Evolutionary conservation across 2,329 filamentous ascomycete genomes (phyloP), one percentile per base, ranked within the genome.

Genomic region (Venturia nashicola): DNA sequence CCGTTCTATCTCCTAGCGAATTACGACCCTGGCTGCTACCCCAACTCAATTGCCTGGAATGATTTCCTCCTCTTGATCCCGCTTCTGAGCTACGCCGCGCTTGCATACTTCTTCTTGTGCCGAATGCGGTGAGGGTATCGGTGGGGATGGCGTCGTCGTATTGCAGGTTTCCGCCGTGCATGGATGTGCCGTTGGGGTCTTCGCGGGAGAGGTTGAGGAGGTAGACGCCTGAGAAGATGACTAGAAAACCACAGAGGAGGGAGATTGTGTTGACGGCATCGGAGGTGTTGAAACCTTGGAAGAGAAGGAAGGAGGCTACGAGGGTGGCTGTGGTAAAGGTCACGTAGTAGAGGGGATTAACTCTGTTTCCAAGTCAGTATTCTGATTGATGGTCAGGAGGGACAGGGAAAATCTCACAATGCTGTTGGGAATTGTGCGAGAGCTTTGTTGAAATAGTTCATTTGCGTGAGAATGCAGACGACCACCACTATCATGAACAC

Each of bases 391-490:
- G 27, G 32, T 11, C n/a, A 18, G 16, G 3, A 8, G 23, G 18
- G 8, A 8, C 5, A 3, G 12, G n/a, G n/a, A 42, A 48, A 23
- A 59, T 80, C 89, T 74, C 83, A 96, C 92, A 99, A 96, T 70
- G 95, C 96, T 40, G 94, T 97, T 39, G 90, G 93, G 77, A 97
- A 99, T 71, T 95, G 91, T 75, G 91, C 95, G 66, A 99, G 79
- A 8, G 94, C 94, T 77, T 99, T 99, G 82, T 99, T 99, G 78
- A 99, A 96, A 77, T 99, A 99, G 77, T 99, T 99, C 94, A 99
- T 97, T 80, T 99, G 94, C 9, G 92, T 97, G 69, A 99, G 76
- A 72, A 99, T 97, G 79, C 94, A 99, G 68, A 97, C 90, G 3
- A 83, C 82, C 0, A 92, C 94, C 68, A 97, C 85, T 68, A 99